A percentile compares a stretch with the other conserved stretches of the same genome.
These are phyloP conservation scores for Camelina sativa DNA, from an alignment of 345 rosid species.

Conservation along the genomic window DNA sequence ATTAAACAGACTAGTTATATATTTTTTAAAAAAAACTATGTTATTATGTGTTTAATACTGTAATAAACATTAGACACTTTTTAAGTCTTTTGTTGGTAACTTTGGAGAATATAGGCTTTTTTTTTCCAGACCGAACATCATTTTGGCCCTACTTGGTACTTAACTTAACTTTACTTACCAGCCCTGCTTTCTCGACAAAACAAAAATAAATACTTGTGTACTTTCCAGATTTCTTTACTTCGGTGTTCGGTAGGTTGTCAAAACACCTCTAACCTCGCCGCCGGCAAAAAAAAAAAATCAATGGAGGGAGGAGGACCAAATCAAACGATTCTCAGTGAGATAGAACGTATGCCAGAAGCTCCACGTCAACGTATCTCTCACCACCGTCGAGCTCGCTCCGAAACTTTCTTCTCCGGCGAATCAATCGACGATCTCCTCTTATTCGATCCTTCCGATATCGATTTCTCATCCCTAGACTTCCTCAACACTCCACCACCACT, in stretches of 20 bases:
- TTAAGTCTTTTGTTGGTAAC: too few species aligned
- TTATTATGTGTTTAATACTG: too few species aligned
- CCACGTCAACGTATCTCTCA: slow-evolving; percentile 60
- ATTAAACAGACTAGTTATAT: too few species aligned
- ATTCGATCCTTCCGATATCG: slow-evolving; percentile 83
- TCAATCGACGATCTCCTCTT: slow-evolving; percentile 80
- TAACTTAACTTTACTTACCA: background rate
- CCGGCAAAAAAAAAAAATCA: background rate
- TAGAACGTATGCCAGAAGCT: slow-evolving; percentile 73
- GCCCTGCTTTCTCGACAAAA: background rate
- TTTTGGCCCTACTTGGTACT: background rate
- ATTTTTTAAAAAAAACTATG: too few species aligned
- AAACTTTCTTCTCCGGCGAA: slow-evolving; percentile 74
- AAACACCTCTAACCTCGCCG: background rate
- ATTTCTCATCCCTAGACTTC: slow-evolving; percentile 78
- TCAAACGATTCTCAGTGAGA: slow-evolving; percentile 39
- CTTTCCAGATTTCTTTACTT: background rate
- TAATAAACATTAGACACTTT: too few species aligned
- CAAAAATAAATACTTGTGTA: background rate
- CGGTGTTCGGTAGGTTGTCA: background rate
- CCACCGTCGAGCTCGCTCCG: slow-evolving; percentile 94
- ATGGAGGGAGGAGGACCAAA: slow-evolving; percentile 8
- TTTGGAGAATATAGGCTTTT: too few species aligned
- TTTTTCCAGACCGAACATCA: too few species aligned
- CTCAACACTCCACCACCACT: slow-evolving; percentile 45